Evolutionary conservation across 2,329 filamentous ascomycete species (phyloP).

Genomic region (Penicillium sp.): DNA sequence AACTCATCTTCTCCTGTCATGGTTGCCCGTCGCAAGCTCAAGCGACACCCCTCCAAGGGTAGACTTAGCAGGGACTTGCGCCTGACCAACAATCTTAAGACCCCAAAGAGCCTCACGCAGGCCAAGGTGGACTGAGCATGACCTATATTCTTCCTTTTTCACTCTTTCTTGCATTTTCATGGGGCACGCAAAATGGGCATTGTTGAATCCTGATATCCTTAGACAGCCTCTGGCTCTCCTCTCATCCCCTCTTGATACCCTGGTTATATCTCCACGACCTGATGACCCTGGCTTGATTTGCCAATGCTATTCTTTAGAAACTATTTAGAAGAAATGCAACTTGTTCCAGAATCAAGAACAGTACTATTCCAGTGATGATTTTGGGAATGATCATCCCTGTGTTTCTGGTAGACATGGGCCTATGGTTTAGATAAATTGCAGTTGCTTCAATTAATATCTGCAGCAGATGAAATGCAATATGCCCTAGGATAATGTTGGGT

Average conservation of each 20-base stretch:
- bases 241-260: conserved; percentile 2
- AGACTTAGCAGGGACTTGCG: conserved; percentile 62
- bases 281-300: neutral
- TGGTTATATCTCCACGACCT: neutral
- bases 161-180: neutral
- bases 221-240: neutral
- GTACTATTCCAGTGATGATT: neutral
- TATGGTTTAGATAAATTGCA: neutral
- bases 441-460: neutral
- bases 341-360: neutral
- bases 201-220: neutral
- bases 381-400: neutral
- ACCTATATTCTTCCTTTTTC: neutral
- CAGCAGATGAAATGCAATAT: neutral
- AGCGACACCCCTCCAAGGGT: conserved; percentile 78
- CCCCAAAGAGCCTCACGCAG: conserved; percentile 66
- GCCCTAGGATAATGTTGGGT: neutral
- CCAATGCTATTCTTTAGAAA: neutral
- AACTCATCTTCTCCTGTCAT: conserved; percentile 97
- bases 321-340: neutral
- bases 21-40: conserved; percentile 87
- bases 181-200: neutral
- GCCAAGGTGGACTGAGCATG: conserved; percentile 68
- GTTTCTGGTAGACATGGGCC: neutral
- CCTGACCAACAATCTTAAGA: conserved; percentile 78